These are phyloP conservation scores for Acacia pycnantha DNA, from an alignment of 331 rosid genomes.

Conservation along the genomic window DNA sequence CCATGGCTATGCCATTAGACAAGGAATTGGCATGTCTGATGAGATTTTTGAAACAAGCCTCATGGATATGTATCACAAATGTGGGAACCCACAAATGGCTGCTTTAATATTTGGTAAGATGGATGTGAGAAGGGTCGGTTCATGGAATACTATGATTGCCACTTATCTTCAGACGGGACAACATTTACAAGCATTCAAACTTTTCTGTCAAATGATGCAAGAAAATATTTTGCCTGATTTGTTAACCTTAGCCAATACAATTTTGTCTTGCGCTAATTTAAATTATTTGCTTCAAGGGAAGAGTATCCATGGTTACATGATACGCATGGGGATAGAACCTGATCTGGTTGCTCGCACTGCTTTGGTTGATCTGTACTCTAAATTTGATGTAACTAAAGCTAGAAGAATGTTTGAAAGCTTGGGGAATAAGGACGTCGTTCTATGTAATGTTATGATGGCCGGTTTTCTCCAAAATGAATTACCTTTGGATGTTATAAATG, in stretches of 20 bases:
- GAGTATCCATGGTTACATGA: slow-evolving; percentile 55
- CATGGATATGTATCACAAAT: slow-evolving; percentile 53
- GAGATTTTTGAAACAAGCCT: slow-evolving; percentile 53
- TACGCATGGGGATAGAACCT: slow-evolving; percentile 29
- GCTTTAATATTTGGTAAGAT: slow-evolving; percentile 37
- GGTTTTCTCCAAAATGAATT: slow-evolving; percentile 42
- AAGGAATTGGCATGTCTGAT: slow-evolving; percentile 44
- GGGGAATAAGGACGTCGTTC: slow-evolving; percentile 40
- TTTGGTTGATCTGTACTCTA: slow-evolving; percentile 48
- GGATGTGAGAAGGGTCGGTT: slow-evolving; percentile 37
- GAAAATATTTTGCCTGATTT: slow-evolving; percentile 45
- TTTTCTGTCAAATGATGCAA: slow-evolving; percentile 36
- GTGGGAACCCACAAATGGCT: slow-evolving; percentile 38
- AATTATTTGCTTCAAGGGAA: slow-evolving; percentile 37
- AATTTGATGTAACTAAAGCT: slow-evolving; percentile 42
- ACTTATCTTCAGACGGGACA: slow-evolving; percentile 39
- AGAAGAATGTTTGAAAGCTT: slow-evolving; percentile 38
- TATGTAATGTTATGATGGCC: slow-evolving; percentile 46
- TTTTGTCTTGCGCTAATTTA: slow-evolving; percentile 41
- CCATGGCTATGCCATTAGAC: slow-evolving; percentile 53
- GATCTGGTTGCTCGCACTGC: slow-evolving; percentile 49
- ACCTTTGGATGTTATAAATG: slow-evolving; percentile 30
- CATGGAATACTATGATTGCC: slow-evolving; percentile 46
- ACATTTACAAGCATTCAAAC: slow-evolving; percentile 34
- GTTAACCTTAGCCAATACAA: slow-evolving; percentile 49